Base-by-base conservation (phyloP, 441 rosid genomes). In the Erodium texanum region DNA sequence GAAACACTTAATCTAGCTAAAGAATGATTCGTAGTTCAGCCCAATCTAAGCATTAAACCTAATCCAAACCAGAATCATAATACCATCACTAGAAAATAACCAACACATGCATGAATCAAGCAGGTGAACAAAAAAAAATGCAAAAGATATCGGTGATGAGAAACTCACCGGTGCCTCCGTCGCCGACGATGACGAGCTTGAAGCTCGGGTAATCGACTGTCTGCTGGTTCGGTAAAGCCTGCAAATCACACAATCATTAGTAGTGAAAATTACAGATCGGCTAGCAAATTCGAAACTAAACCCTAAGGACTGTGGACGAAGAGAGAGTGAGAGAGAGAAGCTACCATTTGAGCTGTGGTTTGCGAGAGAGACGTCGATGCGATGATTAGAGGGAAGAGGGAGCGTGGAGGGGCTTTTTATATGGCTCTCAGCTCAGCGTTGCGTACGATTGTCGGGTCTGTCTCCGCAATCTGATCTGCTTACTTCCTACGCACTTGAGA, bases 401-500 rank as follows among this genome's bases (percentile, higher is more conserved):
- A 27, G 29, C 29, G 1, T 27, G 29, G 29, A n/a, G 3, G 24
- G 65, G 20, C 68, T 54, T 62, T 65, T 20, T 22, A 65, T 29
- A 58, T 68, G 48, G 73, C 15, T 64, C 61, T 66, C 69, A 69
- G 59, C 22, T 4, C 74, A 64, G 72, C 66, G 66, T 70, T n/a
- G n/a, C n/a, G n/a, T n/a, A n/a, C n/a, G n/a, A n/a, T n/a, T n/a
- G n/a, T n/a, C n/a, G n/a, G n/a, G n/a, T n/a, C n/a, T n/a, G n/a
- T n/a, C n/a, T n/a, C n/a, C n/a, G n/a, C 82, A 86, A 68, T 81
- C 67, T 5, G 88, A 81, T 83, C 73, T 29, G n/a, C 65, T 38
- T 24, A 54, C 74, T 69, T 61, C 11, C 14, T 16, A 43, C n/a
- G 12, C n/a, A 7, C 4, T 16, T 8, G 59, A 14, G 19, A 48